These are phyloP conservation scores for Jackrogersella multiformis DNA, from an alignment of 495 filamentous ascomycete genomes.

Conservation along the genomic window DNA sequence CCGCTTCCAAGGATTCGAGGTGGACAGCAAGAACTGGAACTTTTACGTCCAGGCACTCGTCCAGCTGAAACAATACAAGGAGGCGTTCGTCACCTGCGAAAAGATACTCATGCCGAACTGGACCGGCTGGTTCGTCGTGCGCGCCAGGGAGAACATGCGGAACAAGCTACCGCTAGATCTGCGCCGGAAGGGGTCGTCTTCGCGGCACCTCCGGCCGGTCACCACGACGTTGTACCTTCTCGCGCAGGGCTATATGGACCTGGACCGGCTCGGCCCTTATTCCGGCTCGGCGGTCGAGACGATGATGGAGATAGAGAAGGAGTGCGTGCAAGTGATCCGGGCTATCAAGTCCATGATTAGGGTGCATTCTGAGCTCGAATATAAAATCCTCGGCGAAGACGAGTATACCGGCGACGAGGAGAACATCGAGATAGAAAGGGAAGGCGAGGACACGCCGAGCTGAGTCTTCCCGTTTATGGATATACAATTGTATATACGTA, in stretches of 20 bases:
- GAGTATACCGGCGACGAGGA: slow-evolving; percentile 14
- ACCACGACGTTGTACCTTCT: slow-evolving; percentile 53
- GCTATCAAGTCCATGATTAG: slow-evolving; percentile 50
- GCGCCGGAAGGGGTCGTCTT: slow-evolving; percentile 46
- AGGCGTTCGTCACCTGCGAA: slow-evolving; percentile 77
- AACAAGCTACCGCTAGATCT: slow-evolving; percentile 48
- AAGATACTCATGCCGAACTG: slow-evolving; percentile 76
- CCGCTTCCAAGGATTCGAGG: slow-evolving; percentile 67
- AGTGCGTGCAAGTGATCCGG: slow-evolving; percentile 43
- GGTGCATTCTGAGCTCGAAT: slow-evolving; percentile 40
- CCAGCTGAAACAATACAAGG: slow-evolving; percentile 48
- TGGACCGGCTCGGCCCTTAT: slow-evolving; percentile 49
- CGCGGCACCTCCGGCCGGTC: slow-evolving; percentile 49
- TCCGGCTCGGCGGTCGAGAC: slow-evolving; percentile 41
- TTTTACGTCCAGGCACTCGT: slow-evolving; percentile 63
- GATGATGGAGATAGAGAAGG: slow-evolving; percentile 37
- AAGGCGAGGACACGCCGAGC: neutral
- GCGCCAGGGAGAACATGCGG: slow-evolving; percentile 25
- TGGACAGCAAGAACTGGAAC: slow-evolving; percentile 73
- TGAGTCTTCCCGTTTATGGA: neutral
- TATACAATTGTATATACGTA: neutral
- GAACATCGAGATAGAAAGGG: neutral
- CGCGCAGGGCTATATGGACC: slow-evolving; percentile 50
- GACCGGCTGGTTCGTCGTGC: slow-evolving; percentile 68
- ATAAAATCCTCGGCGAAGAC: slow-evolving; percentile 38